Evolutionary conservation across 257 asterid species (phyloP).

Genomic region (Avicennia marina): DNA sequence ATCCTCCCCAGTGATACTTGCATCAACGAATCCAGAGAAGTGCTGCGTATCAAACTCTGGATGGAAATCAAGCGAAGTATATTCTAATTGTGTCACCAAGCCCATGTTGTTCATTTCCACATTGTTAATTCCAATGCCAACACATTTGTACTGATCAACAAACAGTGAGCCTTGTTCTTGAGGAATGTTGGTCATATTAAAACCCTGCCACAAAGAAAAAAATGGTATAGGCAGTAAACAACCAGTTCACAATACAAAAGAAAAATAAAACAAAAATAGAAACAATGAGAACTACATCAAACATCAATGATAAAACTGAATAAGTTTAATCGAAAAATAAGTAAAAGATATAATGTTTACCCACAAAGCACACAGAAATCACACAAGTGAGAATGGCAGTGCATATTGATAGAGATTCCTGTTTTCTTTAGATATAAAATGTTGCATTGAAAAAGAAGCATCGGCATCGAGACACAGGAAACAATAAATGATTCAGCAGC

Average conservation of each 20-base stretch:
- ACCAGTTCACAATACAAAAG: neutral
- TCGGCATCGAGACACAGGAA: too few species aligned
- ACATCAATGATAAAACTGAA: too few species aligned
- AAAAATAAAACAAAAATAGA: neutral
- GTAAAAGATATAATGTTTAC: neutral
- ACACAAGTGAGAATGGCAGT: neutral
- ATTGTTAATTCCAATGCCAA: slow-evolving; percentile 42
- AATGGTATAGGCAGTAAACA: neutral
- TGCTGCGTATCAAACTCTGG: slow-evolving; percentile 64
- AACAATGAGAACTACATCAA: too few species aligned
- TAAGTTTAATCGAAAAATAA: too few species aligned
- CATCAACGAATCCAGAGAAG: slow-evolving; percentile 50
- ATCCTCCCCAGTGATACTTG: slow-evolving; percentile 47
- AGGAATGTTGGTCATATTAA: slow-evolving; percentile 38
- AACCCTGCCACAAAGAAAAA: slow-evolving; percentile 42
- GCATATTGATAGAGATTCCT: neutral
- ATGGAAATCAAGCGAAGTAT: slow-evolving; percentile 48
- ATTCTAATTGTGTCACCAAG: slow-evolving; percentile 45
- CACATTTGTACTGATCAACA: slow-evolving; percentile 55
- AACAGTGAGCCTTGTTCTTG: slow-evolving; percentile 52
- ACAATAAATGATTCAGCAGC: too few species aligned
- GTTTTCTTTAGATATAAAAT: too few species aligned
- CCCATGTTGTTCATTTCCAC: slow-evolving; percentile 45
- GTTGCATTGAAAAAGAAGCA: neutral
- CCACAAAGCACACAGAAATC: neutral